phyloP scores from a whole-genome alignment of 176 grass and related monocot species.

The Zoysia japonica region DNA sequence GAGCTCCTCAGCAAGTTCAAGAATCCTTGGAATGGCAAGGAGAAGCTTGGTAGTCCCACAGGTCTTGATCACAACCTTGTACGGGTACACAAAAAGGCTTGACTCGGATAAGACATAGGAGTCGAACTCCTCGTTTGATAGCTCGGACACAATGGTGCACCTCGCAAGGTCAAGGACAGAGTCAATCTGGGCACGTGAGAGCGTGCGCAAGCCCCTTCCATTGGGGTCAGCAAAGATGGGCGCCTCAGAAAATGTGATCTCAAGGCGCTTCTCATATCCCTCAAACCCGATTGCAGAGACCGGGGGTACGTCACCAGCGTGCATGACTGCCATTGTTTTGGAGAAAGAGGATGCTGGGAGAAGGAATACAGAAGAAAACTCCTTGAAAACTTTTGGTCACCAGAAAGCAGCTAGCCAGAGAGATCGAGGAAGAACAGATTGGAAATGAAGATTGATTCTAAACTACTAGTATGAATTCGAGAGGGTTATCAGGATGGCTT shows the following conservation, averaged over 20 bases:
- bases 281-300: constrained; percentile 62
- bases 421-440: constrained; percentile 15
- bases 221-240: constrained; percentile 53
- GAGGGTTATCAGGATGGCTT: constrained; percentile 64
- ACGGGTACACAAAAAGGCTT: constrained; percentile 59
- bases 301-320: not conserved
- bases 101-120: constrained; percentile 69
- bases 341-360: not conserved
- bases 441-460: constrained; percentile 4
- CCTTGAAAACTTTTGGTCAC: constrained; percentile 27
- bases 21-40: constrained; percentile 50
- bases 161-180: constrained; percentile 57
- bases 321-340: constrained; percentile 48
- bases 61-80: constrained; percentile 70
- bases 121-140: constrained; percentile 53
- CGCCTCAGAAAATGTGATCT: constrained; percentile 62
- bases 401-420: constrained; percentile 53
- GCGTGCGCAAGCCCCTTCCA: constrained; percentile 49
- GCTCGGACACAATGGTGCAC: constrained; percentile 60
- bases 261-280: constrained; percentile 74
- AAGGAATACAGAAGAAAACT: not conserved
- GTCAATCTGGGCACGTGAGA: constrained; percentile 56
- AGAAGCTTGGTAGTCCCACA: constrained; percentile 68
- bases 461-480: constrained; percentile 5
- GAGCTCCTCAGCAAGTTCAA: constrained; percentile 49